Evolutionary conservation across 2,329 filamentous ascomycete genomes (phyloP).

Genomic region (Microdochium paspali): DNA sequence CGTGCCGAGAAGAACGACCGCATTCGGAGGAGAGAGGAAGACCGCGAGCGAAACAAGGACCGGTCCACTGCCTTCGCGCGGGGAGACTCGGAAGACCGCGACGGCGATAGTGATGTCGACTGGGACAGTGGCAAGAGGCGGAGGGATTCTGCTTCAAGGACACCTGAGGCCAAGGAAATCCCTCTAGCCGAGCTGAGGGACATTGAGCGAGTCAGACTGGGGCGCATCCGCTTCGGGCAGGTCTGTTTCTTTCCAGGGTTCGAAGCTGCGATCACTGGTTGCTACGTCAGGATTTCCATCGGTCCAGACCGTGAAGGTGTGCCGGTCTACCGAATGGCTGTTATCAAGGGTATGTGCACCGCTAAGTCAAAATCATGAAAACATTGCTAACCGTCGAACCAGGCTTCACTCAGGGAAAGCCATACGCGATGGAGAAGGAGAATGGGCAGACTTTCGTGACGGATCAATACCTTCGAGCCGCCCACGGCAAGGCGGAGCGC

Average conservation of each 20-base stretch:
- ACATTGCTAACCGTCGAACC: slow-evolving; percentile 12
- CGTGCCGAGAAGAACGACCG: slow-evolving; percentile 57
- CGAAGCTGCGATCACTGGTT: slow-evolving; percentile 69
- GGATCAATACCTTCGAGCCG: slow-evolving; percentile 73
- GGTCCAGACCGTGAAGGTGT: slow-evolving; percentile 65
- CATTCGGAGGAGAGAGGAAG: slow-evolving; percentile 52
- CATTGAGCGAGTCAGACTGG: slow-evolving; percentile 74
- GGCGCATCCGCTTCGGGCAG: slow-evolving; percentile 76
- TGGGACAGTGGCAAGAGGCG: slow-evolving; percentile 50
- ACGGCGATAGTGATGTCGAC: slow-evolving; percentile 72
- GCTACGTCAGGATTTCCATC: slow-evolving; percentile 77
- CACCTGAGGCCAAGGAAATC: slow-evolving; percentile 53
- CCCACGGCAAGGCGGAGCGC: slow-evolving; percentile 74
- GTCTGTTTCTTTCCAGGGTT: slow-evolving; percentile 93
- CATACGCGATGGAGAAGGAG: slow-evolving; percentile 70
- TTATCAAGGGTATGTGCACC: slow-evolving; percentile 63
- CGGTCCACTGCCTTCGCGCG: slow-evolving; percentile 30
- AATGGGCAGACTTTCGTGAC: slow-evolving; percentile 73
- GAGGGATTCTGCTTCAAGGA: slow-evolving; percentile 35
- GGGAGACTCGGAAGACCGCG: slow-evolving; percentile 40
- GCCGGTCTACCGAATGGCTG: slow-evolving; percentile 77
- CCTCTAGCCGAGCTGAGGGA: slow-evolving; percentile 68
- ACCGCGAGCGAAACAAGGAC: slow-evolving; percentile 45
- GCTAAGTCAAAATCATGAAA: no score
- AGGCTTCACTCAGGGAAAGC: slow-evolving; percentile 71